Evolutionary conservation across 2,329 filamentous ascomycete species (phyloP).

Genomic region (Hawksworthiomyces lignivorus): DNA sequence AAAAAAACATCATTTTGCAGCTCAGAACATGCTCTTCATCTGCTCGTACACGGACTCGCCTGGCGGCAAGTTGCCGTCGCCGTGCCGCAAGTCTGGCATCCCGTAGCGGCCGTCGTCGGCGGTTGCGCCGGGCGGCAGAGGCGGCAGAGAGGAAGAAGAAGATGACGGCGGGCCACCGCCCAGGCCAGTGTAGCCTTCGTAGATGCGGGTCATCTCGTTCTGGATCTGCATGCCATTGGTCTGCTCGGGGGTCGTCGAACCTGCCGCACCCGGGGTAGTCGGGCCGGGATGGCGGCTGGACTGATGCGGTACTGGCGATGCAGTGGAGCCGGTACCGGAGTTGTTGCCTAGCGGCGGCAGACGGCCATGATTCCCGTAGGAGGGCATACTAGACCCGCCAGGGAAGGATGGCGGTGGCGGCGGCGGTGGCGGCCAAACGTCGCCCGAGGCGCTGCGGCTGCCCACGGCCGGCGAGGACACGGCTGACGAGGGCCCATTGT

Average conservation of each 20-base stretch:
- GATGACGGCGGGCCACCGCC: constrained; percentile 11
- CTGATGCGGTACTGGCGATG: too few relatives aligned
- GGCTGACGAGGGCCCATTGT: too few relatives aligned
- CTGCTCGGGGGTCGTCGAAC: constrained; percentile 8
- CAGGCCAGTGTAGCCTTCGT: constrained; percentile 29
- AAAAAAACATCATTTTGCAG: neutral
- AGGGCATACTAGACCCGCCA: too few relatives aligned
- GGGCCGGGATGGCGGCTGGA: neutral
- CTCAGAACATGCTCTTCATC: constrained; percentile 9
- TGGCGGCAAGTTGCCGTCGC: neutral
- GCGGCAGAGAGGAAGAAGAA: too few relatives aligned
- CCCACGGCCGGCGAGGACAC: too few relatives aligned
- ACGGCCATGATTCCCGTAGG: too few relatives aligned
- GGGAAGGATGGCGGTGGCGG: neutral
- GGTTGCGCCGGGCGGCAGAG: neutral
- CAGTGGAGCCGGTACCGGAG: neutral
- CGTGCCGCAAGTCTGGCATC: neutral
- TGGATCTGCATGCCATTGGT: constrained; percentile 43
- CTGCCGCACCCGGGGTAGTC: neutral
- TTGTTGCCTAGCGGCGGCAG: neutral
- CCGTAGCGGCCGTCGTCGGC: neutral
- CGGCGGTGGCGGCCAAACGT: neutral
- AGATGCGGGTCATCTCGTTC: constrained; percentile 45
- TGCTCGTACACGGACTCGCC: constrained; percentile 8
- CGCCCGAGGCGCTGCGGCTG: too few relatives aligned